Conservation (phyloP, 495 filamentous ascomycete genomes). For the Xylaria telfairii region DNA sequence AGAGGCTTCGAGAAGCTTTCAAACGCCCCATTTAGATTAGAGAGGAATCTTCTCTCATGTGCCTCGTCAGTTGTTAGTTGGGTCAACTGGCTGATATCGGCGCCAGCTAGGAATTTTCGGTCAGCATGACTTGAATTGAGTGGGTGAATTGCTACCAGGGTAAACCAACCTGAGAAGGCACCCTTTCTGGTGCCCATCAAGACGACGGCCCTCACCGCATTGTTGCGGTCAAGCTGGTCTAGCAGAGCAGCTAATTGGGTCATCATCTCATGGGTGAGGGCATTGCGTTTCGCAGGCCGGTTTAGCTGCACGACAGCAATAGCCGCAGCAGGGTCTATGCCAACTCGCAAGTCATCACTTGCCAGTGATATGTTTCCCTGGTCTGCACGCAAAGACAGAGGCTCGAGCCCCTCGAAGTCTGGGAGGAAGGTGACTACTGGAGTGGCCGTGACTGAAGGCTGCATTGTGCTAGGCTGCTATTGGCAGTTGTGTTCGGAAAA, state of each 20-base stretch:
- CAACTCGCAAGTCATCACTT: conserved; percentile 21
- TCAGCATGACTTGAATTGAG: conserved; percentile 15
- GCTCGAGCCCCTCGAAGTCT: conserved; percentile 22
- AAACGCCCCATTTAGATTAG: conserved; percentile 44
- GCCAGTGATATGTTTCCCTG: neutral
- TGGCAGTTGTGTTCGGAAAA: neutral
- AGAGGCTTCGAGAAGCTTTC: conserved; percentile 39
- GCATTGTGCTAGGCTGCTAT: neutral
- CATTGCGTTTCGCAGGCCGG: conserved; percentile 47
- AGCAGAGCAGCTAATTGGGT: conserved; percentile 33
- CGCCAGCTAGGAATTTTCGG: conserved; percentile 39
- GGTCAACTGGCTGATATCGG: conserved; percentile 46
- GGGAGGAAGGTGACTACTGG: neutral
- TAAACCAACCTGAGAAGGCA: conserved; percentile 44
- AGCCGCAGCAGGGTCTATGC: conserved; percentile 31
- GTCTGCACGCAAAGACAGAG: neutral
- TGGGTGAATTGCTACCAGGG: conserved; percentile 1
- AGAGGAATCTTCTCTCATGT: conserved; percentile 39
- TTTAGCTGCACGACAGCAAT: conserved; percentile 44
- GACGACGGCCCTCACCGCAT: conserved; percentile 40
- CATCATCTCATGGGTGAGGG: conserved; percentile 44
- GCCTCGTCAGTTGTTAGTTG: conserved; percentile 40
- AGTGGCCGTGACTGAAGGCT: neutral
- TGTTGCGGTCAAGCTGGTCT: conserved; percentile 31
- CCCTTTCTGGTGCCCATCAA: conserved; percentile 41